Base-by-base conservation (phyloP, 345 rosid genomes). In the Salix viminalis region DNA sequence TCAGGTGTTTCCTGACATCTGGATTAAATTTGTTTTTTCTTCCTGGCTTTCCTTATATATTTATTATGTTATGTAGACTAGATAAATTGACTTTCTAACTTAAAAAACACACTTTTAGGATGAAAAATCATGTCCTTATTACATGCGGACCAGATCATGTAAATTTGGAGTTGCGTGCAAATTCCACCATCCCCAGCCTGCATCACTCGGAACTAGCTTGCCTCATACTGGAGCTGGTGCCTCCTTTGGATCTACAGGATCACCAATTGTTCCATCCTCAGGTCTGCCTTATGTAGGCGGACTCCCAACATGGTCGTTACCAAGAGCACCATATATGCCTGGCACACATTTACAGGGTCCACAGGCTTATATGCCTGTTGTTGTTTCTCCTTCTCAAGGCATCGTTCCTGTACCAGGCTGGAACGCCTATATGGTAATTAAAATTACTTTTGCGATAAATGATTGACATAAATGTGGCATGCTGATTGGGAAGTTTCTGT, bases 101-200 rank as follows among this genome's bases (percentile, higher is more conserved):
- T 41, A 21, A 18, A 6, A 37, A 11, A 48, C 62, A 65, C 36
- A 67, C 41, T 78, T 68, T 10, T 83, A 92, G 97, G 92, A 90
- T 81, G 94, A 88, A 79, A 91, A 89, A 84, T 74, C 97, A 67
- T 92, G 97, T 52, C 91, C 97, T 36, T 89, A 83, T 77, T 92
- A 91, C 86, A 83, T 92, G 91, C 87, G 89, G 56, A 91, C 85
- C 81, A 95, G 97, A 69, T 65, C 86, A 66, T 92, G 97, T 82
- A 89, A 89, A 80, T 92, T 89, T 69, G 93, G 93, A 75, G 89
- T 84, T 68, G 89, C 97, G 9, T 92, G 97, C 88, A 92, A 89
- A 84, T 92, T 92, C 82, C 89, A 92, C 80, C 97, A 92, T 80
- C 97, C 97, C 61, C 93, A 88, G 78, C 95, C 93, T 77, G 85